Evolutionary conservation across 108 stramenopile genomes (phyloP), one percentile per base, ranked within the genome.

Genomic region (Hondaea fermentalgiana): DNA sequence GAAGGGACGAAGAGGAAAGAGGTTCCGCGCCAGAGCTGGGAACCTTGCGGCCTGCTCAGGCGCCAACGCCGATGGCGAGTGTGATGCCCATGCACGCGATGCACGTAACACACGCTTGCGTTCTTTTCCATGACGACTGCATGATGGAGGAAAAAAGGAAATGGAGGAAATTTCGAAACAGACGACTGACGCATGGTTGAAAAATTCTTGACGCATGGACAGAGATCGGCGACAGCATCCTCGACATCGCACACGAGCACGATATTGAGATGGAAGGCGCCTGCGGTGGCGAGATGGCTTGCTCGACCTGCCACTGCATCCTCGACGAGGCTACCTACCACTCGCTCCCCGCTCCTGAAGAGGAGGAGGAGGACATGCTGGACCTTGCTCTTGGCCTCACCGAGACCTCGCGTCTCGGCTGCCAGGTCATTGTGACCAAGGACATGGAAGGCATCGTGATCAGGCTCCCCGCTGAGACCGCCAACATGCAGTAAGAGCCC

Each of bases 341-440:
- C 60, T 90, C 91, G 55, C 95, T 99, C 10, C 97, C 97, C 14
- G 90, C 92, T 59, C 97, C 95, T 90, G 90, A 94, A 43, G 96
- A 96, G 69, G 99, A 98, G 87, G 99, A 99, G 91, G 98, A 98
- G 21, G 99, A 99, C 91, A 99, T 99, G 99, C 92, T 99, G 69
- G 99, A 99, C 93, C 93, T 99, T 64, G 99, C 99, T 4, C 97
- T 96, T 91, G 98, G 97, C 88, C 93, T 99, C 12, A 97, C 97
- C 0, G 97, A 98, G 72, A 99, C 99, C 96, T 97, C 97, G 28
- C 92, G 98, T 55, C 90, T 99, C n/a, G 97, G 97, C 43, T 99
- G 98, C 88, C 98, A 99, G 93, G 97, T 99, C 72, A 87, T 94
- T 53, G 97, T 99, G 55, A 57, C 55, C 14, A 57, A 57, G 55